Evolutionary conservation across 306 rosid species (phyloP), one percentile per base, ranked within the genome.

Genomic region (Pyrus bretschneideri): DNA sequence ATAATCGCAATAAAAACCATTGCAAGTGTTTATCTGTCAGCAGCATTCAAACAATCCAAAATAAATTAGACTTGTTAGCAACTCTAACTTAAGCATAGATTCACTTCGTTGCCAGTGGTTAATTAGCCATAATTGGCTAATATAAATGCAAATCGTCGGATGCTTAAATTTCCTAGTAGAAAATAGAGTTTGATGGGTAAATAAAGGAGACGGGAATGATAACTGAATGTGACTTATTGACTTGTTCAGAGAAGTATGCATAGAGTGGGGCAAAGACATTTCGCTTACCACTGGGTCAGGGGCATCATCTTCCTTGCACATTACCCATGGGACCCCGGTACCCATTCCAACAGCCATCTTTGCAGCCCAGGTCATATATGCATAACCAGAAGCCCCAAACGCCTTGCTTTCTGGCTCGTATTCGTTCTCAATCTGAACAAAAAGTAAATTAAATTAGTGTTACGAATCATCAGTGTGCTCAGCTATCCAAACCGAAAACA

Each of bases 321-420:
- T 93, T 40, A 93, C 83, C 98, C 98, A 93, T 9, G 98, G 98
- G 22, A 93, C 98, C 33, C 96, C 98, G 4, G 97, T 89, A 12
- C 67, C 76, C 59, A 81, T 65, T 55, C 86, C 90, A 4, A 88
- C 93, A 31, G 98, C 98, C 97, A 93, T 88, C 80, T 87, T 85
- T 78, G 97, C 90, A 22, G 92, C 92, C 98, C 98, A 93, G 72
- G 77, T 85, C 72, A 93, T 87, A 73, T 93, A 93, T 65, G 92
- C 76, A 63, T 79, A 78, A 67, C 98, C 98, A 21, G 92, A 87
- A 44, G 86, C 78, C 58, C 98, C 98, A 85, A 78, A 83, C 68
- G 70, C 72, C 87, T 82, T 87, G 49, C 87, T 88, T 68, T 84
- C 85, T 14, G 92, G 87, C 72, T 89, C 96, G 78, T 84, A 90